phyloP scores from a whole-genome alignment of 352 stramenopile genomes.

The Pythium coloratum region DNA sequence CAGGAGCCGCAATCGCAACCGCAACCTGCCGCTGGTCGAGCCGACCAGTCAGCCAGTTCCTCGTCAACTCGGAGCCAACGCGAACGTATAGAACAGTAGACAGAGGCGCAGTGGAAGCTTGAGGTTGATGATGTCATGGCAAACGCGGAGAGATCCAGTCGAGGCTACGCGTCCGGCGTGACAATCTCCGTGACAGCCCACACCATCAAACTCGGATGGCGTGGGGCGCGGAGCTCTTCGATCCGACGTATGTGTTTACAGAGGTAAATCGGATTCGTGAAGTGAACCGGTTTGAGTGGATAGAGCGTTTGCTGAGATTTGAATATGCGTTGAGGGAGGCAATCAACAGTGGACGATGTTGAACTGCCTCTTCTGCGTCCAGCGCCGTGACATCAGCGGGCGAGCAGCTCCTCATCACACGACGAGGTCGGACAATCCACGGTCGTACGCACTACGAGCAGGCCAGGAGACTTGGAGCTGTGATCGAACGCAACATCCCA shows the following conservation, averaged over 20 bases:
- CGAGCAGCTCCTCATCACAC: conserved; percentile 3
- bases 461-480: too few species aligned
- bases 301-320: too few species aligned
- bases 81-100: background rate
- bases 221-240: background rate
- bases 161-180: background rate
- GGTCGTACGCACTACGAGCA: background rate
- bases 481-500: too few species aligned
- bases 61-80: too few species aligned
- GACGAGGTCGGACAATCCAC: background rate
- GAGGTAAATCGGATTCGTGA: background rate
- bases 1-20: too few species aligned
- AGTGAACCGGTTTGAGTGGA: background rate
- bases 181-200: background rate
- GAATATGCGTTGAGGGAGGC: conserved; percentile 3
- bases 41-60: too few species aligned
- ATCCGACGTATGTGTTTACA: background rate
- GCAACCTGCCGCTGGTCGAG: background rate
- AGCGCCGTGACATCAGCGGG: conserved; percentile 2
- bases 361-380: conserved; percentile 2
- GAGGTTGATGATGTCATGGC: conserved; percentile 9
- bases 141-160: background rate
- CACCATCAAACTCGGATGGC: background rate
- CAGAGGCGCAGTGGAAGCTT: background rate
- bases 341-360: conserved; percentile 1